Evolutionary conservation across 305 asterid species (phyloP), one percentile per base, ranked within the genome.

Genomic region (Fraxinus dipetala): DNA sequence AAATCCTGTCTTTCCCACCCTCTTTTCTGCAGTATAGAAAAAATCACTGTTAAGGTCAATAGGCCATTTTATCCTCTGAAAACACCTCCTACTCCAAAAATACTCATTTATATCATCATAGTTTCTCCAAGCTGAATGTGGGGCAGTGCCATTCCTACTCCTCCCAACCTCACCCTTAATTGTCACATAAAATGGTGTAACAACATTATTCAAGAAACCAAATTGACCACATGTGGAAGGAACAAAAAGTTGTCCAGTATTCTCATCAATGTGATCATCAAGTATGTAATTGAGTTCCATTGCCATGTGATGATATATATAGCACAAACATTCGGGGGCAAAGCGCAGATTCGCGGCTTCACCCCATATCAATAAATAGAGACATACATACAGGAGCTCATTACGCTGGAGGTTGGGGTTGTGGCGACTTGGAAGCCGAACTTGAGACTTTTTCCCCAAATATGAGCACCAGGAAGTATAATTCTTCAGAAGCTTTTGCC

Each of bases 91-190:
- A 22, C 92, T 91, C 99, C 99, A 96, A 82, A 96, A 96, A 72
- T 88, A 96, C 90, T 96, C 99, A 75, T 96, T 96, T 20, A 96
- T 91, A 79, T 94, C 99, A 88, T 96, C 99, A 87, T 94, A 96
- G 79, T 96, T 96, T 85, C 98, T 89, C 99, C 99, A 96, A 35
- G 99, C 98, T 2, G 99, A 91, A 89, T 94, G 98, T 1, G 98
- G 99, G 18, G 98, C 98, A 34, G 96, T 94, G 84, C 99, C 98
- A 59, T 88, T 87, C 85, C 98, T 89, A 85, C 99, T 96, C 88
- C 97, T 90, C 56, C 82, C 92, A 20, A 91, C 98, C 90, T 96
- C 99, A 4, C 91, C 90, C 84, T 86, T 90, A 79, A 96, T 87
- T 28, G 88, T 87, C 10, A 63, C 77, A 76, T 93, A 96, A 80